phyloP scores from a whole-genome alignment of 768 basidiomycete genomes.

The Amanita muscaria region DNA sequence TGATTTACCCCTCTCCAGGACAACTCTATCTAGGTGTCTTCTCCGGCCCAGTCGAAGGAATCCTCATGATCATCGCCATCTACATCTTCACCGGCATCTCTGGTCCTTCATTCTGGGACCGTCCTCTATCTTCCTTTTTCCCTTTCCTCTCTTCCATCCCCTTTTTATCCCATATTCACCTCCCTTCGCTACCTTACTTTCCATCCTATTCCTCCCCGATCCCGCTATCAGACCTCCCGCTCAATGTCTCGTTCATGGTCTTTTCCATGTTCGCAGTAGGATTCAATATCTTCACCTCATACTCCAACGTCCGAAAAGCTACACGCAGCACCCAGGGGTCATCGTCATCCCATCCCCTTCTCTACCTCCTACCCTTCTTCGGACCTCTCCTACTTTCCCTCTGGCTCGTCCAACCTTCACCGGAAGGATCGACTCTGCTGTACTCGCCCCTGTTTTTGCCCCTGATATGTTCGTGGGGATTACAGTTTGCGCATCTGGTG shows the following conservation, averaged over 20 bases:
- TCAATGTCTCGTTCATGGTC: constrained; percentile 86
- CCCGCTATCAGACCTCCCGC: constrained; percentile 52
- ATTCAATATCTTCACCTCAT: constrained; percentile 75
- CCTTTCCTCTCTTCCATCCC: constrained; percentile 42
- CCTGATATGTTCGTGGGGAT: constrained; percentile 89
- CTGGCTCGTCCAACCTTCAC: constrained; percentile 73
- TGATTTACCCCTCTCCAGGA: constrained; percentile 32
- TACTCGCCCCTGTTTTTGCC: constrained; percentile 74
- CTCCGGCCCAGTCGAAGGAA: constrained; percentile 95
- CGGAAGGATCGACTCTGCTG: constrained; percentile 57
- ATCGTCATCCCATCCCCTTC: constrained; percentile 40
- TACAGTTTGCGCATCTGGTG: constrained; percentile 85
- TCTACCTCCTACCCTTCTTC: constrained; percentile 75
- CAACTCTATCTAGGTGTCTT: constrained; percentile 87
- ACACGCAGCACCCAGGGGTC: constrained; percentile 19
- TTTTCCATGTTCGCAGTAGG: constrained; percentile 62
- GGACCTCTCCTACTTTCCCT: constrained; percentile 63
- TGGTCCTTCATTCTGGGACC: constrained; percentile 79
- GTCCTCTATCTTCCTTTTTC: constrained; percentile 50
- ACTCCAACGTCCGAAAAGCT: constrained; percentile 70
- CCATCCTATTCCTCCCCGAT: constrained; percentile 9
- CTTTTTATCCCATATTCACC: constrained; percentile 36
- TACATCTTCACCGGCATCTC: constrained; percentile 72
- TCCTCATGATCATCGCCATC: constrained; percentile 73
- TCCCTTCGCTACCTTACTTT: constrained; percentile 48